These are phyloP conservation scores for Oryza longistaminata DNA, from an alignment of 176 grass and related monocot genomes.

Conservation along the genomic window DNA sequence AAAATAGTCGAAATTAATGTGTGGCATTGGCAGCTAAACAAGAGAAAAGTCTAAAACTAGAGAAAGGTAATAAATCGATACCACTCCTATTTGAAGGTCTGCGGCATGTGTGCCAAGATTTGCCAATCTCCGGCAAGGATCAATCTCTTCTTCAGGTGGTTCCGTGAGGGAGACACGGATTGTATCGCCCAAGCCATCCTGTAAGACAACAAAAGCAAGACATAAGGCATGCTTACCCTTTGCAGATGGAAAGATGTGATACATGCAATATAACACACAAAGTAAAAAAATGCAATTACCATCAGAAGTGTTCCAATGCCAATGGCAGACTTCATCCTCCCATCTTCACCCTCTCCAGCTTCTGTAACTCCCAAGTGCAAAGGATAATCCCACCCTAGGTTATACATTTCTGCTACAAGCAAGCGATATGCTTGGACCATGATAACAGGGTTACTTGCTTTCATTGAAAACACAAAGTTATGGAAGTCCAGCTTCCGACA, in stretches of 20 bases:
- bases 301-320: slow-evolving; percentile 98
- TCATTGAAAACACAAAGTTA: slow-evolving; percentile 99
- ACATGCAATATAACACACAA: slow-evolving; percentile 6
- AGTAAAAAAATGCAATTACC: slow-evolving; percentile 53
- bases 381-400: slow-evolving; percentile 97
- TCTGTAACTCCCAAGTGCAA: slow-evolving; percentile 97
- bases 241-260: background rate
- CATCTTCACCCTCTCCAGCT: slow-evolving; percentile 99
- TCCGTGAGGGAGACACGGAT: slow-evolving; percentile 97
- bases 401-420: slow-evolving; percentile 97
- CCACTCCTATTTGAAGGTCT: slow-evolving; percentile 79
- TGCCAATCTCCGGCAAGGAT: slow-evolving; percentile 84
- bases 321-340: slow-evolving; percentile 99
- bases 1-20: slow-evolving; percentile 27
- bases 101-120: slow-evolving; percentile 76
- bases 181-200: slow-evolving; percentile 98
- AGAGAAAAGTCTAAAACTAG: slow-evolving; percentile 14
- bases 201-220: slow-evolving; percentile 39
- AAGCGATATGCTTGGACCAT: slow-evolving; percentile 99
- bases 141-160: slow-evolving; percentile 93
- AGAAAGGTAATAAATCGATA: slow-evolving; percentile 39
- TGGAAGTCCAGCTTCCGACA: slow-evolving; percentile 92
- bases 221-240: background rate
- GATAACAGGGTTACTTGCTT: slow-evolving; percentile 95
- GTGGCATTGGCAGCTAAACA: background rate